These are phyloP conservation scores for Diddensiella santjacobensis DNA, from an alignment of 805 yeast genomes.

Conservation along the genomic window DNA sequence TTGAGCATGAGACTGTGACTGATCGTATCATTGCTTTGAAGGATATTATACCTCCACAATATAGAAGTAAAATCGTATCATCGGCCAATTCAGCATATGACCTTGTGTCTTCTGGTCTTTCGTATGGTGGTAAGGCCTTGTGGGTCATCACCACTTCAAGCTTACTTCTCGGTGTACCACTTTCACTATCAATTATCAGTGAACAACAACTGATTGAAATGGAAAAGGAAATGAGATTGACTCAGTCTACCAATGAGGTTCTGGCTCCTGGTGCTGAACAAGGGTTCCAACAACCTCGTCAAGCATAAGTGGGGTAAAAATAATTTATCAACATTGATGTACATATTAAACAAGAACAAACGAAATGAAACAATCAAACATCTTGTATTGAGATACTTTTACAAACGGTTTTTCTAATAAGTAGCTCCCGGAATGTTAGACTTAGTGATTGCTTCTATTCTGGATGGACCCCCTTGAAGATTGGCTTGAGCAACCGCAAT, in stretches of 20 bases:
- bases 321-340: not conserved
- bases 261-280: slow-evolving; percentile 38
- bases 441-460: slow-evolving; percentile 17
- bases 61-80: slow-evolving; percentile 51
- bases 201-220: slow-evolving; percentile 92
- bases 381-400: no score
- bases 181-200: slow-evolving; percentile 79
- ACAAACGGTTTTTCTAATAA: not conserved
- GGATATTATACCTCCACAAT: slow-evolving; percentile 86
- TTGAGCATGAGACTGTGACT: slow-evolving; percentile 72
- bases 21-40: slow-evolving; percentile 90
- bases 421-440: slow-evolving; percentile 17
- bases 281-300: slow-evolving; percentile 27
- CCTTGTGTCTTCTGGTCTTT: slow-evolving; percentile 44
- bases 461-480: slow-evolving; percentile 17
- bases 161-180: slow-evolving; percentile 86
- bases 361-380: not conserved
- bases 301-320: not conserved
- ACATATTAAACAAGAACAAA: slow-evolving; percentile 1
- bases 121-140: slow-evolving; percentile 67
- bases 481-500: slow-evolving; percentile 51
- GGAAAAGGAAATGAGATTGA: slow-evolving; percentile 79
- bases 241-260: slow-evolving; percentile 30
- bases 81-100: slow-evolving; percentile 33
- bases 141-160: slow-evolving; percentile 86